Evolutionary conservation across 306 rosid genomes (phyloP).

Genomic region (Albizia julibrissin): DNA sequence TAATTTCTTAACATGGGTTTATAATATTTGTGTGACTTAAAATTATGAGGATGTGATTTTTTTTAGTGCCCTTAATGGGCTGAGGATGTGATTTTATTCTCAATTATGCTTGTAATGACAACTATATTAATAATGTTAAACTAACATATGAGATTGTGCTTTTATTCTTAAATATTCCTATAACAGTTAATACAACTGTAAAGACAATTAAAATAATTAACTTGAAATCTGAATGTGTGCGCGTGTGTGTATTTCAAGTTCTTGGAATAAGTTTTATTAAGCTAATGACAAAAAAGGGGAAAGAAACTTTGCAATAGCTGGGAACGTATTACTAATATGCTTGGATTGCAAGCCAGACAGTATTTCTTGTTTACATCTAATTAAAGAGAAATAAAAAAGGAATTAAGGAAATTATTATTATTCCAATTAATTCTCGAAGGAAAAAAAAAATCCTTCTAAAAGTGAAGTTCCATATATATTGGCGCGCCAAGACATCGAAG

Average conservation of each 20-base stretch:
- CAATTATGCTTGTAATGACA: neutral
- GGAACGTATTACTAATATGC: neutral
- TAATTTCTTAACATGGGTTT: neutral
- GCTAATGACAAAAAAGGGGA: neutral
- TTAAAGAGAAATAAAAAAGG: neutral
- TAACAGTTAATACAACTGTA: neutral
- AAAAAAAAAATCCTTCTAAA: neutral
- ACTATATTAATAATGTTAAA: neutral
- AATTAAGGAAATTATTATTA: neutral
- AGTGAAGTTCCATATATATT: neutral
- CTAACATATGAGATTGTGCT: neutral
- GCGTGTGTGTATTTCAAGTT: neutral
- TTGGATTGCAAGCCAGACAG: neutral
- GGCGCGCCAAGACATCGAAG: neutral
- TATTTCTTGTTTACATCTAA: neutral
- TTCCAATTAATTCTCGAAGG: neutral
- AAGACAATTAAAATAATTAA: neutral
- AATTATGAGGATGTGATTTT: neutral
- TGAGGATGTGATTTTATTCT: neutral
- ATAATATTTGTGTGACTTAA: neutral
- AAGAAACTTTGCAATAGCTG: neutral
- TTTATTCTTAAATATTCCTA: neutral
- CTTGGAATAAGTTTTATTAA: neutral
- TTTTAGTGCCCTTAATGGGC: too few relatives aligned
- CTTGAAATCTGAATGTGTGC: neutral